Percentiles rank a stretch among this genome's conserved stretches.
phyloP scores from a whole-genome alignment of 202 grass and related monocot genomes.

The Musa balbisiana region DNA sequence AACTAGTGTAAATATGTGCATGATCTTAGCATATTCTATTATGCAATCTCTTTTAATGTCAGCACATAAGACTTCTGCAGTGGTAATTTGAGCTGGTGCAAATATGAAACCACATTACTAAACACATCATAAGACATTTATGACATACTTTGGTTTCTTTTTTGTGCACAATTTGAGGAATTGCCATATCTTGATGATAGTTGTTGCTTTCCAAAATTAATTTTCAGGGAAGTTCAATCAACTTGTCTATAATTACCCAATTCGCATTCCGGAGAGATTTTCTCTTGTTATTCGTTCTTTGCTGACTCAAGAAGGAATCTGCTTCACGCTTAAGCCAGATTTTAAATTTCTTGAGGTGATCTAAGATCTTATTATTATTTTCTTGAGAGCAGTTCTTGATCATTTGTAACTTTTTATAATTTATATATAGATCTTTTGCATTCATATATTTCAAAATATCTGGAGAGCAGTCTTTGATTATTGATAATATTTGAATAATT shows the following conservation, averaged over 20 bases:
- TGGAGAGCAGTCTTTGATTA: neutral
- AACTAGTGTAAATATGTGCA: too few relatives aligned
- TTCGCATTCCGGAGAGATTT: constrained; percentile 96
- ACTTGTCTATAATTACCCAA: constrained; percentile 92
- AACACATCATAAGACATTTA: too few relatives aligned
- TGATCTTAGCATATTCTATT: too few relatives aligned
- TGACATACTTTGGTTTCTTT: too few relatives aligned
- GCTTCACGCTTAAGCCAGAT: constrained; percentile 79
- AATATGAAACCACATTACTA: too few relatives aligned
- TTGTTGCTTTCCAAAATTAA: constrained; percentile 19
- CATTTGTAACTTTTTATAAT: constrained; percentile 11
- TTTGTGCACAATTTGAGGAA: neutral
- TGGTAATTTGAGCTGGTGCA: too few relatives aligned
- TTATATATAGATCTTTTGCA: neutral
- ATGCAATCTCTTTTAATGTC: too few relatives aligned
- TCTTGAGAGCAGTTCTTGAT: neutral
- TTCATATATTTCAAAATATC: neutral
- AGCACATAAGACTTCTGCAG: too few relatives aligned
- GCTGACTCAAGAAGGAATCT: constrained; percentile 96
- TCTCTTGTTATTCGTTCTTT: constrained; percentile 98
- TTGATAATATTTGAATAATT: neutral
- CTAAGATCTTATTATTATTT: constrained; percentile 12
- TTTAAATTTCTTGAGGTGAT: constrained; percentile 99
- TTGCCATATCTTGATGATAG: neutral
- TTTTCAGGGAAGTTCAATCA: constrained; percentile 94